Base-by-base conservation (phyloP, 2,329 filamentous ascomycete species). In the Talaromyces sp. region DNA sequence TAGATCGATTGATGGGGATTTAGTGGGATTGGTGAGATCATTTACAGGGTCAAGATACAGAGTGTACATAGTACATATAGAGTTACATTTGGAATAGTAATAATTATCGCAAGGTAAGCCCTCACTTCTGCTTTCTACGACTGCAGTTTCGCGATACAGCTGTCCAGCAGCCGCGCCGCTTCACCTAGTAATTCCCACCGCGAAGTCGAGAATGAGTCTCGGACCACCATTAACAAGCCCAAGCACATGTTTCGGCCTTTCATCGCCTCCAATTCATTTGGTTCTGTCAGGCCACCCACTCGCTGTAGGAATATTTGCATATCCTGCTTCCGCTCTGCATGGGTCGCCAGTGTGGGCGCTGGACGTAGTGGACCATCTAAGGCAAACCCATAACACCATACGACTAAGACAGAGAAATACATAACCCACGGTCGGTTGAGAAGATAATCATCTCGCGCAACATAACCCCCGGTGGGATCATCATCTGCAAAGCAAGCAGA, bases 331-430 rank as follows among this genome's bases (percentile, higher is more conserved):
- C 88, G 87, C 57, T 90, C 87, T 13, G 85, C 82, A 44, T 80
- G 80, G 1, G 79, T 86, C 33, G 70, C 72, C 51, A 89, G 84
- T 76, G 74, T 62, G 74, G 80, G 46, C 49, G 75, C 63, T 2
- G 70, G 69, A 11, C 73, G 76, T 52, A 89, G 84, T 0, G 91
- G 83, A 0, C 94, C 94, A 62, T 97, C 94, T 17, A 96, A 78
- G 0, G 93, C 91, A 68, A 86, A 97, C 2, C 92, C 93, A 65
- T 97, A 99, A 55, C 86, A 91, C 94, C 94, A 99, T 1, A 97
- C 89, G 19, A 97, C 90, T 13, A 99, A 80, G 0, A 87, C 86
- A 1, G 94, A 90, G 68, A 96, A 95, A 73, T 97, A 99, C 47
- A 97, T 79, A 10, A 97, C 91, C 93, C 94, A 99, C 0, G 93